Evolutionary conservation across 371 early-diverging fungal species (phyloP).

Genomic region (Apophysomyces trapeziformis): DNA sequence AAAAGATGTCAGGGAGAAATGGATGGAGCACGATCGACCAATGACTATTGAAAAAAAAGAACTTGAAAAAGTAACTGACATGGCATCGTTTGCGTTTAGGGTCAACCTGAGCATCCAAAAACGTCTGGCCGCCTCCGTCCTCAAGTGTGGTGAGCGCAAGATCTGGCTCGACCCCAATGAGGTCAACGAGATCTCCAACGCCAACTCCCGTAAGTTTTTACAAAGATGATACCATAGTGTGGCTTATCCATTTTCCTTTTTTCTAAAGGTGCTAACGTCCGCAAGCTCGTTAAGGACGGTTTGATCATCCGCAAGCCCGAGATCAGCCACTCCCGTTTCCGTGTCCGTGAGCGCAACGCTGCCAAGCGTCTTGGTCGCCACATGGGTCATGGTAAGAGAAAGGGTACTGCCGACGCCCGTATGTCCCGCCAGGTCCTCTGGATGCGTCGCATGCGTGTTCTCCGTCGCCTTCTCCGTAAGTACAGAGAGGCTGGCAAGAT

Average conservation of each 20-base stretch:
- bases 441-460: conserved; percentile 99
- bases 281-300: conserved; percentile 98
- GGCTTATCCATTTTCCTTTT: conserved; percentile 3
- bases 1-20: neutral
- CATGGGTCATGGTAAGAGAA: conserved; percentile 98
- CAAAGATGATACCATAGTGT: neutral
- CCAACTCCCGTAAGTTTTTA: conserved; percentile 91
- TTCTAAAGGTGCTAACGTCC: conserved; percentile 88
- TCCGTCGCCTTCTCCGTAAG: conserved; percentile 97
- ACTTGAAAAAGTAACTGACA: neutral
- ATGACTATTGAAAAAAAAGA: neutral
- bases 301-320: conserved; percentile 97
- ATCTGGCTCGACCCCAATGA: conserved; percentile 99
- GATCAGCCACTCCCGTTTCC: conserved; percentile 94
- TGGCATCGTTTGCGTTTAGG: conserved; percentile 48
- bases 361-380: conserved; percentile 99
- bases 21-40: neutral
- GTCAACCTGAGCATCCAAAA: conserved; percentile 88
- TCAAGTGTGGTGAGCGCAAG: conserved; percentile 99
- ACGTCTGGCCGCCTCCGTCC: conserved; percentile 97
- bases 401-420: conserved; percentile 99
- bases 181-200: conserved; percentile 93
- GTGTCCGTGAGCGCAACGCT: conserved; percentile 90
- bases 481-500: conserved; percentile 98
- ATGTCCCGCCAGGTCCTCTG: conserved; percentile 97